Base-by-base conservation (phyloP, 805 yeast species). In the Candida saitoana region DNA sequence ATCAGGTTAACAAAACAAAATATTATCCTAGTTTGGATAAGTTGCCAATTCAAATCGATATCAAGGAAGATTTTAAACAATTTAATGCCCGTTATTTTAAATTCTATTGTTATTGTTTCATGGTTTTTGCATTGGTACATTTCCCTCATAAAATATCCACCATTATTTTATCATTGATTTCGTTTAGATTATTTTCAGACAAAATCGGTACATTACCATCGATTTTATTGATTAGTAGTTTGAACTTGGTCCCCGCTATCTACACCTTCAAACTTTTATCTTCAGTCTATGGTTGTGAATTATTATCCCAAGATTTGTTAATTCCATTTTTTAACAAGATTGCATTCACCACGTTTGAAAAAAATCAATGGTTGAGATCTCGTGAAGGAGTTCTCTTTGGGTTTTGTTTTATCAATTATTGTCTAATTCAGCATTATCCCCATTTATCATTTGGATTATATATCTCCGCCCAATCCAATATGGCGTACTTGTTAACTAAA, bases 311-410 rank as follows among this genome's bases (percentile, higher is more conserved):
- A 31, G 77, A 74, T 34, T 62, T 79, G 38, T 62, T 79, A 30
- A 51, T 56, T 4, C 82, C 82, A 3, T 79, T 76, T 53, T 74
- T 79, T 54, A 50, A 63, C 7, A 59, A 74, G 9, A 59, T 77
- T 16, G 73, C 76, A 9, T 71, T 76, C 42, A 56, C 70, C 3
- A 53, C 52, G 4, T 48, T 58, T n/a, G 76, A 75, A 40, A 62
- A 65, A 33, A 58, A 65, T 14, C 68, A 63, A 40, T 79, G 84
- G 84, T 58, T 67, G 36, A 62, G 63, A 9, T 67, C 78, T 11
- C 64, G 84, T 31, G 77, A 74, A 41, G 84, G 83, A 0, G 66
- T 75, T 22, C 56, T 80, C 39, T 72, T 74, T 46, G 84, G 83
- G 4, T 78, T 78, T 48, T 78, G 82, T 3, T 52, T 75, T 6